Base-by-base conservation (phyloP, 2,329 filamentous ascomycete genomes). In the Aureobasidium zeae region DNA sequence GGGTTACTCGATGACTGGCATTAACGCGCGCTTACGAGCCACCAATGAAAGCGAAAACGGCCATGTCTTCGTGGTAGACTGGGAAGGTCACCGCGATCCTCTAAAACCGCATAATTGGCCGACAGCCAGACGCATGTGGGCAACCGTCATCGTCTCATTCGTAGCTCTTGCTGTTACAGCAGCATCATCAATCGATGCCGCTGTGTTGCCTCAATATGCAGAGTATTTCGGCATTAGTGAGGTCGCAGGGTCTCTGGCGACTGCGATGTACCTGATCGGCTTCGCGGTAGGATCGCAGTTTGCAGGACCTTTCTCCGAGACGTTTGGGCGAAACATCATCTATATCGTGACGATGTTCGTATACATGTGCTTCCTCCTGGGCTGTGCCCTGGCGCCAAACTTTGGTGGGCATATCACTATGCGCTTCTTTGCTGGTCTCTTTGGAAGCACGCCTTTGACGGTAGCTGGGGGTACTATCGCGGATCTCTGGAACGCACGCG, bases 231-330 rank as follows among this genome's bases (percentile, higher is more conserved):
- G 28, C 13, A 15, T 46, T 9, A 46, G 44, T 16, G 36, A 46
- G 10, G 37, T 42, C 2, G 36, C 44, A 2, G 44, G 37, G 9
- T 42, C 44, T 7, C 9, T 46, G 9, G 44, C 36, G 3, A 46
- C 44, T 9, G 38, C 38, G 3, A 33, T 42, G 38, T 44, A 35
- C 7, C 24, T 72, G 5, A 60, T 72, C 21, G 70, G 69, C 1
- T 55, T 65, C 25, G 63, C 58, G 3, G 47, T 57, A 12, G 64
- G 64, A 4, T 58, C 63, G 3, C 51, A 65, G 2, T 56, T 64
- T 22, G 57, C 61, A 7, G 62, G 61, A 2, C 63, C 64, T 0
- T 55, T 65, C 5, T 64, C 63, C 0, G 64, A 67, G 49, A 63
- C 61, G 1, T 55, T 63, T 34, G 69, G 44, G 12, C 36, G 55